These are phyloP conservation scores for Fusarium sp. DNA, from an alignment of 2,329 filamentous ascomycete genomes.

Conservation along the genomic window DNA sequence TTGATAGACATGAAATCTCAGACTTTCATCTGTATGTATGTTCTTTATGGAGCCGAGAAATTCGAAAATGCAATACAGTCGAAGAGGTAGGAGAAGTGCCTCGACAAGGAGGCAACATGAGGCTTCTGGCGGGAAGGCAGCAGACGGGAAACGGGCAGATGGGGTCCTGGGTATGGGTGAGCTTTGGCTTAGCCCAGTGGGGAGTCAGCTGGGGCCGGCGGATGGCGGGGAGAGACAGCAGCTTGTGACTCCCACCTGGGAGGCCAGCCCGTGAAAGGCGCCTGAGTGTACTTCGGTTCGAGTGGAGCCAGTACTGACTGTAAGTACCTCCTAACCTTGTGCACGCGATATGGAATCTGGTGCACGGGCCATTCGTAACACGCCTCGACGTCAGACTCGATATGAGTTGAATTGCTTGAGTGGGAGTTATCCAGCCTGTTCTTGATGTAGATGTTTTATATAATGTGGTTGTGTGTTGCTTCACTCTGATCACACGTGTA, in stretches of 20 bases:
- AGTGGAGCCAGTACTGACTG: constrained; percentile 18
- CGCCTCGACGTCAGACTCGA: constrained; percentile 15
- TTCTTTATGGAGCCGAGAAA: not conserved
- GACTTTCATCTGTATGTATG: constrained; percentile 23
- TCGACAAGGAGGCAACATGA: constrained; percentile 20
- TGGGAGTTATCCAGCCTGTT: not conserved
- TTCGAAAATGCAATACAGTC: not conserved
- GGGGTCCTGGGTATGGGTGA: constrained; percentile 17
- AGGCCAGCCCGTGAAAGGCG: constrained; percentile 4
- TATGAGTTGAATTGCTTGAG: constrained; percentile 7
- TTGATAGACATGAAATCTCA: constrained; percentile 12
- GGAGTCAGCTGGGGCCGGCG: constrained; percentile 42
- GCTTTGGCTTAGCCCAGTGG: constrained; percentile 15
- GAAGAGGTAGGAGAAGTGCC: constrained; percentile 2
- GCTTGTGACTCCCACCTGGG: constrained; percentile 36
- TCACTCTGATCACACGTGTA: not conserved
- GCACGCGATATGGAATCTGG: constrained; percentile 18
- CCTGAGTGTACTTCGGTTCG: constrained; percentile 14
- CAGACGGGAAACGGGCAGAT: constrained; percentile 14
- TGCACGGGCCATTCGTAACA: constrained; percentile 33
- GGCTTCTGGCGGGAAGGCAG: constrained; percentile 25
- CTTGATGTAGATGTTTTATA: not conserved
- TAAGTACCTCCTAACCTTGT: not conserved
- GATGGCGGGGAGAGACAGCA: constrained; percentile 17
- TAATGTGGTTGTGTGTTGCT: not conserved